Evolutionary conservation across 225 moss, liverwort and hornwort species (phyloP).

Genomic region (Marchantia paleacea): DNA sequence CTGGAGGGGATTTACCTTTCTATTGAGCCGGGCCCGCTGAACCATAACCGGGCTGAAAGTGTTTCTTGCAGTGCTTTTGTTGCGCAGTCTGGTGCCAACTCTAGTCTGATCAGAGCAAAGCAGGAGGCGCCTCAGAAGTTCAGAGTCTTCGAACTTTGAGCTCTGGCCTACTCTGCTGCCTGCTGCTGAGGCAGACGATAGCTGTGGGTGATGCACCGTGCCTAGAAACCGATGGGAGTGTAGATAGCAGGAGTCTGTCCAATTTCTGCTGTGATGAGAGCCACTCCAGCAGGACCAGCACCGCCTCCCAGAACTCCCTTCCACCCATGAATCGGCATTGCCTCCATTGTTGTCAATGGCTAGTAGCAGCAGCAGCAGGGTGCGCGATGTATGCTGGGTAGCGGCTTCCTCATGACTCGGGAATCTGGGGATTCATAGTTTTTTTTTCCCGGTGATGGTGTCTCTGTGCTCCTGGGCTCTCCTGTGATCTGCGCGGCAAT

Average conservation of each 20-base stretch:
- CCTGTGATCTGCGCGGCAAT: neutral
- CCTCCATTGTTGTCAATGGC: neutral
- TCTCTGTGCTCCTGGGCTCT: neutral
- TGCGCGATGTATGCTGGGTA: neutral
- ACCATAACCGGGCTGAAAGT: neutral
- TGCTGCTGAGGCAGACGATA: neutral
- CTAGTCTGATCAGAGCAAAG: neutral
- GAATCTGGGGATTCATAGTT: neutral
- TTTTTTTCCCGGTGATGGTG: neutral
- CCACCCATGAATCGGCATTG: neutral
- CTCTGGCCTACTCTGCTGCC: neutral
- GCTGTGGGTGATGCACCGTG: neutral
- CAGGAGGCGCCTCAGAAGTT: neutral
- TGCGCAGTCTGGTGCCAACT: neutral
- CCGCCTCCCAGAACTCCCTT: neutral
- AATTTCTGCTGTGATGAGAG: neutral
- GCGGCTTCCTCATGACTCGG: neutral
- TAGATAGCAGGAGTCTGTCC: conserved; percentile 1
- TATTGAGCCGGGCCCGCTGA: conserved; percentile 9
- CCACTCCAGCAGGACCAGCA: neutral
- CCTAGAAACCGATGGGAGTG: neutral
- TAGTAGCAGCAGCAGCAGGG: neutral
- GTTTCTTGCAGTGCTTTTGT: neutral
- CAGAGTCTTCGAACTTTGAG: conserved; percentile 3
- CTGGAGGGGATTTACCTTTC: neutral